Evolutionary conservation across 495 filamentous ascomycete species (phyloP).

Genomic region (Podospora fimiseda): DNA sequence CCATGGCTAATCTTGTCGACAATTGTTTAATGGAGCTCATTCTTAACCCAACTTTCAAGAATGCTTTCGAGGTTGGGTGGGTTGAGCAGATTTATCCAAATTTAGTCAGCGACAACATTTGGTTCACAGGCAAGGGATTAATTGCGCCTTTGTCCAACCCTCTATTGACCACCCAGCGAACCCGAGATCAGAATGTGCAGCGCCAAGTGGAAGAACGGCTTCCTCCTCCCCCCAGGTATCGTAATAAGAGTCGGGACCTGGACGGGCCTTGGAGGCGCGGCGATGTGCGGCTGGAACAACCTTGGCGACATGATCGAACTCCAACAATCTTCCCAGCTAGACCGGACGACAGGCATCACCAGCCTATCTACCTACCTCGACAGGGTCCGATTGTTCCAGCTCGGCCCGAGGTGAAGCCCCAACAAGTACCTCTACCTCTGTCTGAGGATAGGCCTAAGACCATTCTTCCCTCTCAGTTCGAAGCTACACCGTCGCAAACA

Average conservation of each 20-base stretch:
- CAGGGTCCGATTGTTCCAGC: too few species aligned
- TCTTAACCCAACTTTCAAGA: conserved; percentile 12
- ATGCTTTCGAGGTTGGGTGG: conserved; percentile 1
- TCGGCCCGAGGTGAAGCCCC: neutral
- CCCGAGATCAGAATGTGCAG: neutral
- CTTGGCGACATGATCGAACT: neutral
- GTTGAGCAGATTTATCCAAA: neutral
- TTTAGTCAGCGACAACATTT: conserved; percentile 5
- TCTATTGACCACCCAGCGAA: neutral
- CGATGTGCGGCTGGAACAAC: neutral
- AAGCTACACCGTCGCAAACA: too few species aligned
- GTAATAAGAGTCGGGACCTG: neutral
- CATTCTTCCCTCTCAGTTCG: neutral
- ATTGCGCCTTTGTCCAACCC: neutral
- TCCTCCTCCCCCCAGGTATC: neutral
- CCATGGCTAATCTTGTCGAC: conserved; percentile 18
- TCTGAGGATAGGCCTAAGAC: neutral
- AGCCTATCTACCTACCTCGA: neutral
- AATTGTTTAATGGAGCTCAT: conserved; percentile 9
- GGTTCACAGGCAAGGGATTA: neutral
- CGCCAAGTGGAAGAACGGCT: neutral
- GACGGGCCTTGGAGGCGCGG: neutral
- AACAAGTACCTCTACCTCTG: neutral
- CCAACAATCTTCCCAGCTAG: neutral
- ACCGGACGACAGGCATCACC: neutral